A percentile compares a stretch with the other conserved stretches of the same genome.
Evolutionary conservation across 768 basidiomycete genomes (phyloP).

Genomic region (Russula compacta): DNA sequence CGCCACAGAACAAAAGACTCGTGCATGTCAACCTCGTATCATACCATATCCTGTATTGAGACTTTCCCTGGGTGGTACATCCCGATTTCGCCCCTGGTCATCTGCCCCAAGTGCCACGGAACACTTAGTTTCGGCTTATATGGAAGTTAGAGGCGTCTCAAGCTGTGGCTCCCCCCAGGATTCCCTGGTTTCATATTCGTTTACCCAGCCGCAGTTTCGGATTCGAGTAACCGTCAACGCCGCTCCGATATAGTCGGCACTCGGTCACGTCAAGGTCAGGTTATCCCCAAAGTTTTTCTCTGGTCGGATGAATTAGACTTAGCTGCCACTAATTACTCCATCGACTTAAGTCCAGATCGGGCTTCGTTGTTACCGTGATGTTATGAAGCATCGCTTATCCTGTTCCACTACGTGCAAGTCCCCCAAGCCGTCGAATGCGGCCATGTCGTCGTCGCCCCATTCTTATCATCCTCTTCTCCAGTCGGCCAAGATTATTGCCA

Average conservation of each 20-base stretch:
- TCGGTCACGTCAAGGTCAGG: background rate
- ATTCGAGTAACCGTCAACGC: background rate
- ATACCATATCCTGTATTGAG: conserved; percentile 3
- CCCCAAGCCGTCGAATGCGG: background rate
- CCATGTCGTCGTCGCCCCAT: background rate
- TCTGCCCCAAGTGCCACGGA: background rate
- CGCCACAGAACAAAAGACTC: background rate
- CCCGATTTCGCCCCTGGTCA: background rate
- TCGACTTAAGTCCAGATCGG: conserved; percentile 3
- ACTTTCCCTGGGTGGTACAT: background rate
- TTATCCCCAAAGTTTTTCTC: background rate
- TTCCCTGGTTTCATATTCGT: background rate
- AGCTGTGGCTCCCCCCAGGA: background rate
- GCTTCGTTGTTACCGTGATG: background rate
- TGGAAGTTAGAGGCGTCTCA: background rate
- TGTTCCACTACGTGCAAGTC: background rate
- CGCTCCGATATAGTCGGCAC: conserved; percentile 7
- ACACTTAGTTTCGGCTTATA: background rate
- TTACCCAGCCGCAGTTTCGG: background rate
- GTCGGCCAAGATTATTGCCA: background rate
- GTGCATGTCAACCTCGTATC: background rate
- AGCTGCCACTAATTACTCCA: background rate
- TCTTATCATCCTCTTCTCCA: background rate
- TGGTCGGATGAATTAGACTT: background rate
- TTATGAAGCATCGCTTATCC: background rate